Evolutionary conservation across 768 basidiomycete species (phyloP).

Genomic region (Boletus rufocinnamomeus): DNA sequence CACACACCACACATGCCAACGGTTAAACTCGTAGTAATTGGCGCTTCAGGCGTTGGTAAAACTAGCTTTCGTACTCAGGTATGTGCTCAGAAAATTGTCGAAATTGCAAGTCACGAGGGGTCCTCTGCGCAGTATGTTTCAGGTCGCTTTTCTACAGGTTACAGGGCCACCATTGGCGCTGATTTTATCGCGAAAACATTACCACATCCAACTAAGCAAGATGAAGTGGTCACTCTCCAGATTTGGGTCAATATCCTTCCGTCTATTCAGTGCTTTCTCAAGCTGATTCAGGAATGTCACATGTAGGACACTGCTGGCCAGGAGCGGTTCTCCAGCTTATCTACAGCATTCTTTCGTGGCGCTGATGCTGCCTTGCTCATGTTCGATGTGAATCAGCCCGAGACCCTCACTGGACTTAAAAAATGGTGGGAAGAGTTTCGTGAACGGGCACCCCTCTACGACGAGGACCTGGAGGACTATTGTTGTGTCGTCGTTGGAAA

Average conservation of each 20-base stretch:
- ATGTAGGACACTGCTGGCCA: constrained; percentile 82
- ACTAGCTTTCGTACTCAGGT: constrained; percentile 78
- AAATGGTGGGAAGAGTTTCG: constrained; percentile 85
- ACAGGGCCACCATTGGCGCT: constrained; percentile 86
- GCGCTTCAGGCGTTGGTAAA: constrained; percentile 84
- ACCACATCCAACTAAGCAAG: constrained; percentile 55
- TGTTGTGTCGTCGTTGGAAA: constrained; percentile 78
- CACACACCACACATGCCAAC: constrained; percentile 52
- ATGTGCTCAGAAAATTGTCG: constrained; percentile 22
- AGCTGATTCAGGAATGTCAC: constrained; percentile 6
- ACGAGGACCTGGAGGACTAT: constrained; percentile 61
- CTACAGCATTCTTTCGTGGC: constrained; percentile 81
- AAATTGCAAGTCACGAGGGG: neutral
- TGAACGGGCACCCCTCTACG: constrained; percentile 61
- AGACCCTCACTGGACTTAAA: constrained; percentile 56
- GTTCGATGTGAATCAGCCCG: constrained; percentile 73
- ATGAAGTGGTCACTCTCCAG: constrained; percentile 64
- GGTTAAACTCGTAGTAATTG: constrained; percentile 81
- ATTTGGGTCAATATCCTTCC: constrained; percentile 52
- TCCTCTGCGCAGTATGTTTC: constrained; percentile 63
- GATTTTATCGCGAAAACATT: constrained; percentile 83
- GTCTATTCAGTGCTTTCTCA: neutral
- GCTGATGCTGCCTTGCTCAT: constrained; percentile 81
- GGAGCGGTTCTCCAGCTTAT: constrained; percentile 83
- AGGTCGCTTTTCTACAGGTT: constrained; percentile 71